Conservation (phyloP, 2,329 filamentous ascomycete species). For the Penicillium sp. region DNA sequence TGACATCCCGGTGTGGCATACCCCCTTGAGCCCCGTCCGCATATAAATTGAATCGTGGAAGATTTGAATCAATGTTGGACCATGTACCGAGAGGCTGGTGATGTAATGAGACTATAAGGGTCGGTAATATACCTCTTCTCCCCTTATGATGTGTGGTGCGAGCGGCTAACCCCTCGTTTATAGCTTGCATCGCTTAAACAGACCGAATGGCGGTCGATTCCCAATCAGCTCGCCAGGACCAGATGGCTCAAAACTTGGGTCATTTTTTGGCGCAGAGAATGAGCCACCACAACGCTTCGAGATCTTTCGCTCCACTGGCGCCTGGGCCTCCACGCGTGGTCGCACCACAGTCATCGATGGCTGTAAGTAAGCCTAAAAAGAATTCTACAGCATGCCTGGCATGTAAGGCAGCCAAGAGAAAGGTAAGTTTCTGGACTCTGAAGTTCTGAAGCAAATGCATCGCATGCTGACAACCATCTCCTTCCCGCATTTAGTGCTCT, state of each 20-base stretch:
- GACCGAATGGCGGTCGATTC: background rate
- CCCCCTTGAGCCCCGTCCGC: background rate
- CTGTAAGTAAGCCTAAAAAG: slow-evolving; percentile 33
- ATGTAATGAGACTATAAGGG: background rate
- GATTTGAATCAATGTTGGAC: background rate
- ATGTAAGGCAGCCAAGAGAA: slow-evolving; percentile 39
- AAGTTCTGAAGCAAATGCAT: background rate
- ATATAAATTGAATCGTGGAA: background rate
- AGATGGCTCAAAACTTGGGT: background rate
- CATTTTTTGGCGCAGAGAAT: slow-evolving; percentile 4
- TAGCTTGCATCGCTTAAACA: background rate
- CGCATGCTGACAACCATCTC: background rate
- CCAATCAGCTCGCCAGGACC: background rate
- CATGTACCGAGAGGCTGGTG: background rate
- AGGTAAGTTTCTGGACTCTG: slow-evolving; percentile 20
- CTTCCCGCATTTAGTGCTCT: slow-evolving; percentile 28
- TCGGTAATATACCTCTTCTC: background rate
- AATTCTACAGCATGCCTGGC: slow-evolving; percentile 37
- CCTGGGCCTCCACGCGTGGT: slow-evolving; percentile 25
- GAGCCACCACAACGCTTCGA: slow-evolving; percentile 19
- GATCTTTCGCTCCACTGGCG: slow-evolving; percentile 29
- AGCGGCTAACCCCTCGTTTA: background rate
- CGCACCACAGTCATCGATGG: slow-evolving; percentile 16
- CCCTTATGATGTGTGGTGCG: background rate
- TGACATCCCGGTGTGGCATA: background rate